Base-by-base conservation (phyloP, 2,329 filamentous ascomycete genomes). In the Exophiala oligosperma region DNA sequence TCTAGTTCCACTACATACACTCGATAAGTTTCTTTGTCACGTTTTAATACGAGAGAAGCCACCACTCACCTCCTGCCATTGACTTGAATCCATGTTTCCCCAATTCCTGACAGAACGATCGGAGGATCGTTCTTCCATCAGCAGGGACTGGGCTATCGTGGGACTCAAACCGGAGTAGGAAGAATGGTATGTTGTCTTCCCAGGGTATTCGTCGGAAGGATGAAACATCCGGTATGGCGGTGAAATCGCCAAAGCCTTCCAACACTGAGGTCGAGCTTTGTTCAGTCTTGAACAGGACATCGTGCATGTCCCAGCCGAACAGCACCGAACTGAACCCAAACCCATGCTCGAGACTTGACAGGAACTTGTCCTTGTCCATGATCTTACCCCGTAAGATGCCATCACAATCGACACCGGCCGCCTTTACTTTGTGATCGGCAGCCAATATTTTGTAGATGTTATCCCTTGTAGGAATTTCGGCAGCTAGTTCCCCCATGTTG, bases 321-420 rank as follows among this genome's bases (percentile, higher is more conserved):
- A 55, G 8, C 6, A 35, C 52, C 23, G 52, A 55, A 24, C 52
- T 55, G 21, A 55, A 47, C 2, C 52, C 52, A 38, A 55, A 55
- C 1, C 52, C 52, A 12, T 55, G 17, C 6, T 40, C 52, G 43
- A 49, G 5, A 9, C 52, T 55, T 8, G 52, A 49, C 2, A 55
- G 46, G 52, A 55, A 55, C 26, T 55, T 55, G 12, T 55, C 52
- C 44, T 49, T 55, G 44, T 41, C 41, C 52, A 55, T 55, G 40
- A 55, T 21, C 17, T 55, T 55, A 26, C 52, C 52, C 17, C 52
- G 14, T 32, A 55, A 32, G n/a, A 55, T 48, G 21, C 52, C 52
- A 37, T 55, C 52, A 8, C 44, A 24, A 29, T 55, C 52, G 21
- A 55, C 24, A 35, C 52, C 43, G 1, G 43, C 52, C 9, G 49